These are phyloP conservation scores for Geum urbanum DNA, from an alignment of 306 rosid species.

Conservation along the genomic window DNA sequence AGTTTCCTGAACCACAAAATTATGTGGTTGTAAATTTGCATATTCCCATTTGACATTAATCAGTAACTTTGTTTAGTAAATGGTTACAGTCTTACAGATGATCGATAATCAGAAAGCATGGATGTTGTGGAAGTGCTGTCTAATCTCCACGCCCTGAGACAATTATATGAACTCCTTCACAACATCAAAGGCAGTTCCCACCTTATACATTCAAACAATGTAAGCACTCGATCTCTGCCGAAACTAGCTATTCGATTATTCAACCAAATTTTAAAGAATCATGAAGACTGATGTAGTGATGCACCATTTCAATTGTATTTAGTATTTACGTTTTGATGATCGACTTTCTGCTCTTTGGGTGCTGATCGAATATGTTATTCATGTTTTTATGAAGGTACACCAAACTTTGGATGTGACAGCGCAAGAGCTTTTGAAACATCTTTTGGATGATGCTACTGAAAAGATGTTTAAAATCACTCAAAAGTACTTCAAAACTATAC, in stretches of 20 bases:
- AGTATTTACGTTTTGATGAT: neutral
- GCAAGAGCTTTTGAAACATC: constrained; percentile 41
- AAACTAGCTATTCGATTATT: no score
- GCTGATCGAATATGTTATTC: neutral
- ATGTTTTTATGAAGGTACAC: constrained; percentile 7
- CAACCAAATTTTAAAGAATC: no score
- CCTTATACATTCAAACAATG: constrained; percentile 14
- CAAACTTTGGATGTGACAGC: constrained; percentile 43
- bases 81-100: neutral
- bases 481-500: constrained; percentile 30
- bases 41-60: no score
- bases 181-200: neutral
- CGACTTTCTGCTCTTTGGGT: neutral
- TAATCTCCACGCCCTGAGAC: constrained; percentile 26
- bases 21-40: no score
- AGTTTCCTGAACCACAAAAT: no score
- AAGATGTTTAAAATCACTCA: constrained; percentile 37
- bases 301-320: neutral
- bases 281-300: neutral
- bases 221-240: no score
- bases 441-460: constrained; percentile 55
- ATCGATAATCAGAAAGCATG: constrained; percentile 13
- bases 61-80: neutral
- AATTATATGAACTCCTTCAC: constrained; percentile 22
- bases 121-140: constrained; percentile 10